Evolutionary conservation across 176 grass and related monocot genomes (phyloP), one percentile per base, ranked within the genome.

Genomic region (Oryza punctata): DNA sequence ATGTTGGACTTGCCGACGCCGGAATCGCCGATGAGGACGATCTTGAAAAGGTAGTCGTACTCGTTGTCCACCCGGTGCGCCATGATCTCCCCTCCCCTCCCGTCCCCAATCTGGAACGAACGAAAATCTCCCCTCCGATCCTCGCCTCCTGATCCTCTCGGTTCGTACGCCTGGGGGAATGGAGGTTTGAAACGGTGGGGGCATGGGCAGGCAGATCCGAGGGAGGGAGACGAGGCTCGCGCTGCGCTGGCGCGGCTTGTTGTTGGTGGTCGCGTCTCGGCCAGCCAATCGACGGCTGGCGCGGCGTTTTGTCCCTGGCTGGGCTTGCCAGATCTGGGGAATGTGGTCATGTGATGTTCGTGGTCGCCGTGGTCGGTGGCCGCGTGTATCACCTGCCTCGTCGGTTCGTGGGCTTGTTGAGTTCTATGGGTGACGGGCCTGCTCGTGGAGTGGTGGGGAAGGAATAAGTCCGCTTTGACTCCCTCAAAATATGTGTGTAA

Each of bases 1-100:
- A 97, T 84, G 78, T 97, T 94, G 82, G 92, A 94, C 67, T 97
- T 94, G 65, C 92, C 92, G 50, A 97, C 92, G 78, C 92, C 91
- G 40, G 91, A 97, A 75, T 94, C 94, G 18, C 92, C 94, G 87
- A 97, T 97, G 79, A 94, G 86, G 61, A 94, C 90, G 82, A 92
- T 93, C 94, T 97, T 97, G 89, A 97, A 97, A n/a, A 97, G 70
- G 85, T 97, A 97, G 57, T 92, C 94, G 85, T 97, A 97, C 91
- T 92, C 91, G 79, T 93, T 87, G 75, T 88, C 85, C 65, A 88
- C 74, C 80, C 85, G 70, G 75, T 88, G 91, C 75, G 82, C 88
- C 91, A 90, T 54, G 49, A 52, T 93, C 50, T 6, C 79, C 41
- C 15, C 33, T 16, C 54, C 27, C 57, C 61, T 26, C 43, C 9